These are phyloP conservation scores for Dalbergia cultrata DNA, from an alignment of 306 rosid genomes.

Conservation along the genomic window DNA sequence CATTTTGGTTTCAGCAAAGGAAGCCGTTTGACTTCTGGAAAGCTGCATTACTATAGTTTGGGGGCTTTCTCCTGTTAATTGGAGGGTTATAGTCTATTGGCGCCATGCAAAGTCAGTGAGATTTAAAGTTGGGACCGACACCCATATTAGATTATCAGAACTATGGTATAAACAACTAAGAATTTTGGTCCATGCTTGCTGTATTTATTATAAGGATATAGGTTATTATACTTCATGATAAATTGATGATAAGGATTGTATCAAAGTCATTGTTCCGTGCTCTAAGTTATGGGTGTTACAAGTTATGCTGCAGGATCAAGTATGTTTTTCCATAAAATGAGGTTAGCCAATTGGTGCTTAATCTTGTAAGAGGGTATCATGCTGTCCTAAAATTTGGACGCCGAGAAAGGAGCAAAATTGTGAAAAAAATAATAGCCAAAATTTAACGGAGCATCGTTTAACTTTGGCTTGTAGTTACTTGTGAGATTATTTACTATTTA, in stretches of 20 bases:
- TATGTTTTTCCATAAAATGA: conserved; percentile 1
- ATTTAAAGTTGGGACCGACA: conserved; percentile 5
- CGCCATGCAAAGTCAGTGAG: background rate
- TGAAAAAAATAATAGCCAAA: no score
- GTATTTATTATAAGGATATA: conserved; percentile 9
- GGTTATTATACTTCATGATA: background rate
- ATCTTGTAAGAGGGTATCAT: background rate
- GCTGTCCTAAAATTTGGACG: background rate
- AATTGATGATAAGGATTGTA: background rate
- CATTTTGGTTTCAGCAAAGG: conserved; percentile 77
- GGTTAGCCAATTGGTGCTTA: background rate
- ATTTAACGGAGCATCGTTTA: no score
- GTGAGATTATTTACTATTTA: no score
- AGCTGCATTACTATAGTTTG: conserved; percentile 65
- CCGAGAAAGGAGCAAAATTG: background rate
- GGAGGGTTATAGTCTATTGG: background rate
- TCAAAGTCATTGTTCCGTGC: conserved; percentile 2
- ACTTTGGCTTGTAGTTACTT: no score
- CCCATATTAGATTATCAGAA: conserved; percentile 10
- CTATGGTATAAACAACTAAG: conserved; percentile 7
- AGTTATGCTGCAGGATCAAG: background rate
- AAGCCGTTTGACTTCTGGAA: conserved; percentile 84
- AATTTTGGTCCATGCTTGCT: conserved; percentile 13
- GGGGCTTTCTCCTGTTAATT: conserved; percentile 17
- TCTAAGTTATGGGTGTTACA: background rate